Evolutionary conservation across 768 basidiomycete genomes (phyloP), one percentile per base, ranked within the genome.

Genomic region (Amanita subjunquillea): DNA sequence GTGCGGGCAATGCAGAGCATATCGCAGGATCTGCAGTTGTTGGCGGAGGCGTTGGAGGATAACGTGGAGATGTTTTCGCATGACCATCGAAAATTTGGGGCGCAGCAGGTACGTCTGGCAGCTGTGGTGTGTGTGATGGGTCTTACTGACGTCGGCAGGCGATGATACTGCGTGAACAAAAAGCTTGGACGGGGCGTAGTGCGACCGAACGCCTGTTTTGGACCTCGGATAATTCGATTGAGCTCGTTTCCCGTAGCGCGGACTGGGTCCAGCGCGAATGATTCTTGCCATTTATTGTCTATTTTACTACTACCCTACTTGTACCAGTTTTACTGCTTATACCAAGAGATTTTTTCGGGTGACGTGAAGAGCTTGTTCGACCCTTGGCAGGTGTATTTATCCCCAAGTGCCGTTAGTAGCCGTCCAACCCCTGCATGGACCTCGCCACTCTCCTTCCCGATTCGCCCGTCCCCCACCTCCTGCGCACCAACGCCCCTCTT

Each of bases 121-220:
- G 30, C 8, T 50, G 44, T 55, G 12, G 20, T 22, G 17, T n/a
- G 22, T 3, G 27, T 41, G 13, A 17, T 1, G 17, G 17, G 17
- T 17, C 29, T 44, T 32, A 34, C 9, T 17, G 12, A 37, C 7
- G 22, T 23, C 3, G 10, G 9, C 47, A 95, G 89, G 95, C 95
- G 15, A 94, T 96, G 84, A 91, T 98, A 53, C 72, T 99, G 10
- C 79, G 95, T 23, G 90, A 94, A 62, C 96, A 99, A 65, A 92
- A 91, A 67, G 87, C 87, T 62, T 98, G 95, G 95, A 96, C 84
- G 56, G 82, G 83, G 23, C 76, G 92, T 47, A 93, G 90, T 58
- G 83, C 89, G 13, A 96, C 89, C 20, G 96, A 99, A 65, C 77
- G 87, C 36, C 66, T 92, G 56, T 97, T 97, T 70, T 95, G 91